Evolutionary conservation across 208 protist genomes (phyloP), one percentile per base, ranked within the genome.

Genomic region (Leishmania braziliensis): DNA sequence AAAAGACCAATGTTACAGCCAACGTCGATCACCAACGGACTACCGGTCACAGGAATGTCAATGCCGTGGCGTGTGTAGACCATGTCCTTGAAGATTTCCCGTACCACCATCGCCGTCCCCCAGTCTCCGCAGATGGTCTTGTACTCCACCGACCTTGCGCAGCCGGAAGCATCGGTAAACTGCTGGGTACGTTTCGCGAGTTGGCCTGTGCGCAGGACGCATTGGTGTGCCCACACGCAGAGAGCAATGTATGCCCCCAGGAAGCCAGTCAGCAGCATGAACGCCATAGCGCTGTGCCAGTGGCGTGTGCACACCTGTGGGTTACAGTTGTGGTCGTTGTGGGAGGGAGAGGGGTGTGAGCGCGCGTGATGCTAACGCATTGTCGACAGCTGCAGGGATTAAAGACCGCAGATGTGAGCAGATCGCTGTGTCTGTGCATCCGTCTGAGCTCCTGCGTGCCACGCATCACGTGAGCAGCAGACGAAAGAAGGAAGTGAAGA

Each of bases 1-100:
- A 89, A 93, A 23, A 90, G 85, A 43, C 89, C 89, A 51, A 93
- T 84, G 80, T 90, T 89, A 56, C 75, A 79, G 51, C 85, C 89
- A 16, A 89, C 63, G 54, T 93, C 89, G 2, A 93, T 69, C 39
- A 93, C 72, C 26, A 91, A 72, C 9, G 85, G 87, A 4, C 54
- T 66, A 9, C 73, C 78, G 18, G 54, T 71, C 5, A 66, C 39
- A 10, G 73, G 50, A 62, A 65, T 39, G 72, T 76, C 23, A 1
- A 91, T 65, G n/a, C 89, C 89, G 66, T 90, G 46, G 48, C 82
- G 70, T 65, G 83, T 79, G 81, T 90, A 91, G 16, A 86, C 81
- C 26, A 68, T 73, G 3, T 86, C 74, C 16, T 54, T 54, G 43
- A 93, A 88, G 33, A 93, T 85, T 80, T 93, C 89, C 0, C 78